Conservation (phyloP, 2,329 filamentous ascomycete species). For the Scedosporium boydii region DNA sequence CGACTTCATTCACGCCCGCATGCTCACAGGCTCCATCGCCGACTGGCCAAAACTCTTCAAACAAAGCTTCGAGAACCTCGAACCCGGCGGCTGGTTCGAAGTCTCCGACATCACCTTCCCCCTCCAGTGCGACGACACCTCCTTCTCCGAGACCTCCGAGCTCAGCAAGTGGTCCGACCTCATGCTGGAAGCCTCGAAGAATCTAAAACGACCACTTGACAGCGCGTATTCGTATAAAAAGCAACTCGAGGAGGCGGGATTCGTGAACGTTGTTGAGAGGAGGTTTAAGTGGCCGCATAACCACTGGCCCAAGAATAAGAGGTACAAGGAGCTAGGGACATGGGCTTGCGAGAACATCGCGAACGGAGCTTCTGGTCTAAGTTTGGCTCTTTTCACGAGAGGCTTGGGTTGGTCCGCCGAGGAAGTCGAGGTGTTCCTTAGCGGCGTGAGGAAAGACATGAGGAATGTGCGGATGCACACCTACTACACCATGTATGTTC, state of each 20-base stretch:
- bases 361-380: conserved; percentile 19
- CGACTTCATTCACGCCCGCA: conserved; percentile 28
- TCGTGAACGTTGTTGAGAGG: conserved; percentile 38
- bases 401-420: conserved; percentile 19
- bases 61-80: conserved; percentile 24
- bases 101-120: conserved; percentile 19
- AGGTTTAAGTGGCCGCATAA: conserved; percentile 40
- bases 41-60: conserved; percentile 23
- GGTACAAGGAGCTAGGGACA: conserved; percentile 37
- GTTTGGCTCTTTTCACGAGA: conserved; percentile 22
- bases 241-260: conserved; percentile 41
- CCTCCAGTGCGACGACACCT: conserved; percentile 22
- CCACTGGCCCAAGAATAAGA: conserved; percentile 39
- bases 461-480: conserved; percentile 18
- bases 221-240: conserved; percentile 20
- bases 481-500: conserved; percentile 21
- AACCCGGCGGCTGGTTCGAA: conserved; percentile 25
- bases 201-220: conserved; percentile 19
- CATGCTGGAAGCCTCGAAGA: conserved; percentile 20
- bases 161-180: conserved; percentile 18
- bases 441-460: conserved; percentile 18
- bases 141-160: conserved; percentile 16
- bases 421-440: conserved; percentile 19
- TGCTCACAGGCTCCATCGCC: conserved; percentile 19
- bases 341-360: conserved; percentile 15